Conservation (phyloP, 2,329 filamentous ascomycete species). For the Scedosporium apiospermum region DNA sequence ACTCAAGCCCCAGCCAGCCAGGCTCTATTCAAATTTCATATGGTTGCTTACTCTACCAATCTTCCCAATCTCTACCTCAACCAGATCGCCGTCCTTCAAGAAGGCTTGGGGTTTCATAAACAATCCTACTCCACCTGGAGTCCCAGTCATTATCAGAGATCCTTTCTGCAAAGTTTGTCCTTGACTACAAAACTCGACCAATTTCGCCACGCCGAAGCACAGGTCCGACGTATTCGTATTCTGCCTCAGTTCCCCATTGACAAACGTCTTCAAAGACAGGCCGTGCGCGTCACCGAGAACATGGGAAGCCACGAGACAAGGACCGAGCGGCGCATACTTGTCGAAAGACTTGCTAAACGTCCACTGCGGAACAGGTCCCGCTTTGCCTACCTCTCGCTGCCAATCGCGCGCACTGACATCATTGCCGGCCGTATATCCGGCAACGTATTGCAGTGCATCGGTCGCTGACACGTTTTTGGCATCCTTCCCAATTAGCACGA, state of each 20-base stretch:
- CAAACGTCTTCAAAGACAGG: conserved; percentile 32
- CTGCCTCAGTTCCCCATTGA: conserved; percentile 37
- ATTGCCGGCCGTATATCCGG: conserved; percentile 48
- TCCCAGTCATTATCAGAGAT: conserved; percentile 34
- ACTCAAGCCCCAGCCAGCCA: too few species aligned
- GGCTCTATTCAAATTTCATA: not conserved
- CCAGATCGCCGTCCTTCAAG: conserved; percentile 23
- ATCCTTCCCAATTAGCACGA: conserved; percentile 35
- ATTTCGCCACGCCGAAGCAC: conserved; percentile 29
- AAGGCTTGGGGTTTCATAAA: conserved; percentile 23
- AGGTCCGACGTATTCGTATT: conserved; percentile 30
- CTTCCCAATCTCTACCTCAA: conserved; percentile 24
- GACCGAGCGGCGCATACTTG: conserved; percentile 40
- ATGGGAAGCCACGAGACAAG: conserved; percentile 18
- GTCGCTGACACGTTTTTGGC: conserved; percentile 36
- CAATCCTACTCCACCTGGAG: conserved; percentile 28
- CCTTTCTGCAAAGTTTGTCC: conserved; percentile 33
- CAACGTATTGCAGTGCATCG: conserved; percentile 39
- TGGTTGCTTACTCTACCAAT: conserved; percentile 10
- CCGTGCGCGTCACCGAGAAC: conserved; percentile 19
- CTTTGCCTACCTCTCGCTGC: conserved; percentile 52
- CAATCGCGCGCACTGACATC: conserved; percentile 39
- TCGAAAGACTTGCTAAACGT: conserved; percentile 40
- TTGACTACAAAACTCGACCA: conserved; percentile 29
- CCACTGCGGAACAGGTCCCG: conserved; percentile 49